Evolutionary conservation across 192 early-diverging fungal species (phyloP).

Genomic region (Dimargaris verticillata): DNA sequence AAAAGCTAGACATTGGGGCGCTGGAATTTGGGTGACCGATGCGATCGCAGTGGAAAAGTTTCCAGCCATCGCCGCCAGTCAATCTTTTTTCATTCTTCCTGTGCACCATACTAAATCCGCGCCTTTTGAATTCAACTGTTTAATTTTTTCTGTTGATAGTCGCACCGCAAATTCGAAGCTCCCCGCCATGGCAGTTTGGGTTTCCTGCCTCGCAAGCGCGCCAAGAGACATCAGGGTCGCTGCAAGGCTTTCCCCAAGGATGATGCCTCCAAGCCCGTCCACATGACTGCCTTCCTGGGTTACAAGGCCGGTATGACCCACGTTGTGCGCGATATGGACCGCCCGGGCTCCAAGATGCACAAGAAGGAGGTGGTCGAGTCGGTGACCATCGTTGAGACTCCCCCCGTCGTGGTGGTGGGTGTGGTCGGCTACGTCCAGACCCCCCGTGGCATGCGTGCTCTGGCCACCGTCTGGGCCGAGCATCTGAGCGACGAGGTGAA

Average conservation of each 20-base stretch:
- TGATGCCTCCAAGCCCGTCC: constrained; percentile 82
- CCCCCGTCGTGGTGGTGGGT: constrained; percentile 93
- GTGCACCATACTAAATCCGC: too few relatives aligned
- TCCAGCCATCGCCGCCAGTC: too few relatives aligned
- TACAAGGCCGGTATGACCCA: constrained; percentile 99
- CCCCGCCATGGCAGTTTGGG: constrained; percentile 78
- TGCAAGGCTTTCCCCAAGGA: constrained; percentile 99
- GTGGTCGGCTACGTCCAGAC: constrained; percentile 99
- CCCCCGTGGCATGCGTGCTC: constrained; percentile 89
- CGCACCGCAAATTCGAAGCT: constrained; percentile 94
- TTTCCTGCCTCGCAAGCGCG: constrained; percentile 63
- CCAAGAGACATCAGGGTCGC: constrained; percentile 82
- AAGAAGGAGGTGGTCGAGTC: constrained; percentile 99
- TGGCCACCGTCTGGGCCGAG: constrained; percentile 99
- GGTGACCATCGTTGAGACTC: constrained; percentile 94
- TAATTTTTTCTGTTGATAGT: constrained; percentile 22
- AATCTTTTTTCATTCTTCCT: too few relatives aligned
- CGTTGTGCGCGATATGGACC: constrained; percentile 97
- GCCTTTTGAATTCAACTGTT: not conserved
- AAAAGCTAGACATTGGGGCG: too few relatives aligned
- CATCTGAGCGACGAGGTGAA: constrained; percentile 93
- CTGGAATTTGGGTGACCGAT: too few relatives aligned
- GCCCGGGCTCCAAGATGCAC: constrained; percentile 98
- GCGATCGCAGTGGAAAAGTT: too few relatives aligned
- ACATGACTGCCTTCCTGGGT: constrained; percentile 97